Percentiles rank a stretch among this genome's conserved stretches.
Evolutionary conservation across 257 asterid species (phyloP).

Genomic region (Lantana camara): DNA sequence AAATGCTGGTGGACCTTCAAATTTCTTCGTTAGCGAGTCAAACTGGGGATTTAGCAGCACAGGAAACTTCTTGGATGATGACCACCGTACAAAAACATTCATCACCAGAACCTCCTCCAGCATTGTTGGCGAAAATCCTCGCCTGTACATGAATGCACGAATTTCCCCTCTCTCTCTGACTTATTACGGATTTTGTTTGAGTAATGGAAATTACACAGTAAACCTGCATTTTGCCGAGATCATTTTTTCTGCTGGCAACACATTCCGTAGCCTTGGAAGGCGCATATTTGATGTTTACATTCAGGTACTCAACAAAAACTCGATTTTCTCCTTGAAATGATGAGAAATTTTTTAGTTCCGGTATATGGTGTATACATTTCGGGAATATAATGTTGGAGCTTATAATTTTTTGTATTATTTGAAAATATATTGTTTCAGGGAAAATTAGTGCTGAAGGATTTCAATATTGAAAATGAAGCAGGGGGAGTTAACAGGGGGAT

Average conservation of each 20-base stretch:
- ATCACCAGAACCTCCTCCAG: conserved; percentile 33
- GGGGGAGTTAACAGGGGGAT: conserved; percentile 68
- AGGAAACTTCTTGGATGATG: conserved; percentile 58
- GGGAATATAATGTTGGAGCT: neutral
- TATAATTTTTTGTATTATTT: neutral
- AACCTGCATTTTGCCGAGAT: conserved; percentile 81
- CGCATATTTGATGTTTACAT: conserved; percentile 72
- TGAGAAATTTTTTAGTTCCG: too few species aligned
- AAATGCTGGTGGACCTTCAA: conserved; percentile 45
- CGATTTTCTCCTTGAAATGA: neutral
- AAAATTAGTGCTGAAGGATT: conserved; percentile 57
- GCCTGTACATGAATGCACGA: conserved; percentile 49
- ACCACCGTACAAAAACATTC: conserved; percentile 26
- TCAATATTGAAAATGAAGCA: conserved; percentile 75
- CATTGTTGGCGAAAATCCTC: conserved; percentile 39
- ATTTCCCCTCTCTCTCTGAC: conserved; percentile 53
- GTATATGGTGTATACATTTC: neutral
- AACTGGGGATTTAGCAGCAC: conserved; percentile 74
- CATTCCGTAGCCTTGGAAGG: conserved; percentile 64
- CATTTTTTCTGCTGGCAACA: conserved; percentile 50
- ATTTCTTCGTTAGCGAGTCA: conserved; percentile 19
- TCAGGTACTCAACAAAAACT: conserved; percentile 47
- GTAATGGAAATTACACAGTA: conserved; percentile 62
- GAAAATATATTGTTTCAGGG: conserved; percentile 49
- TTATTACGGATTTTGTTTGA: conserved; percentile 63